These are phyloP conservation scores for Schwanniomyces pseudopolymorphus DNA, from an alignment of 805 yeast genomes.

Conservation along the genomic window DNA sequence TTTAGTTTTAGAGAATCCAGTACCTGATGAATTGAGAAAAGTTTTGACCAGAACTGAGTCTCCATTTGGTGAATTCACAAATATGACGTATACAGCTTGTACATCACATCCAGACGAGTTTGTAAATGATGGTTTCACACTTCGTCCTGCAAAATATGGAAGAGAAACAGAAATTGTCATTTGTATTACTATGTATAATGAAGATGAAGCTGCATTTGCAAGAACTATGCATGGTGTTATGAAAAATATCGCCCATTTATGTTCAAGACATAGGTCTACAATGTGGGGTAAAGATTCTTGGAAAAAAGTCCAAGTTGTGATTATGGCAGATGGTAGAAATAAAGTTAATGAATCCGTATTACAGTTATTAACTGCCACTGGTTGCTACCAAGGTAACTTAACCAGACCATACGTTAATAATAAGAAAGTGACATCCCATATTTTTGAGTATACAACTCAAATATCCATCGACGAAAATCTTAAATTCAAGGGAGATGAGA, in stretches of 20 bases:
- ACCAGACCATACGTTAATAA: conserved; percentile 93
- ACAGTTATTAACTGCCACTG: conserved; percentile 89
- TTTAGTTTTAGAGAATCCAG: conserved; percentile 88
- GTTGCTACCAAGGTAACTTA: conserved; percentile 95
- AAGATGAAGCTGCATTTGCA: conserved; percentile 84
- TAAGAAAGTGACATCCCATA: conserved; percentile 87
- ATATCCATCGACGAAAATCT: conserved; percentile 86
- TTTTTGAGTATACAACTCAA: conserved; percentile 95
- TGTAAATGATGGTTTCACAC: conserved; percentile 73
- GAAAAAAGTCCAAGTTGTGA: conserved; percentile 92
- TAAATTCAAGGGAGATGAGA: conserved; percentile 86
- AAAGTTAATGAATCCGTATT: conserved; percentile 82
- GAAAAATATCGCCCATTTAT: conserved; percentile 85
- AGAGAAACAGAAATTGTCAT: conserved; percentile 91
- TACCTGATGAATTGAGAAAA: conserved; percentile 83
- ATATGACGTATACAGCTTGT: conserved; percentile 97
- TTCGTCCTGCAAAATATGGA: conserved; percentile 81
- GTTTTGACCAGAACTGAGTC: conserved; percentile 81
- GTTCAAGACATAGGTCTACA: conserved; percentile 75
- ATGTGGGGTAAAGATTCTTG: conserved; percentile 97
- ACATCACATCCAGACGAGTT: conserved; percentile 91
- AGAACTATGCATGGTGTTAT: conserved; percentile 94
- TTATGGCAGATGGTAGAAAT: conserved; percentile 92
- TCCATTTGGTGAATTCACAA: conserved; percentile 83
- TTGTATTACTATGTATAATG: conserved; percentile 97